A percentile compares a stretch with the other conserved stretches of the same genome.
Evolutionary conservation across 257 asterid genomes (phyloP).

Genomic region (Capsicum pubescens): DNA sequence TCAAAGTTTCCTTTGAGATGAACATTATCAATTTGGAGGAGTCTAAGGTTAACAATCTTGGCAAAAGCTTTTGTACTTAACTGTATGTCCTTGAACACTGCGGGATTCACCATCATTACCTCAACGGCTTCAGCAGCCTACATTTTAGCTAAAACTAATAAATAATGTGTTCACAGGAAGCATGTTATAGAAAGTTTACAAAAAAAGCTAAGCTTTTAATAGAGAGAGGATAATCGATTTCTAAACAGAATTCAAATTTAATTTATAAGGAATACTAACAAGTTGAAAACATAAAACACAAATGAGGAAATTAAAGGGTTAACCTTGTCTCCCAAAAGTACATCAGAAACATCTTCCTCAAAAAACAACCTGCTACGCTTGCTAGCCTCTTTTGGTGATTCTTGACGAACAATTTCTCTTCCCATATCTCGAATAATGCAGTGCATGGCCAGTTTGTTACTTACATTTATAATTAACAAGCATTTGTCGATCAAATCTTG

Average conservation of each 20-base stretch:
- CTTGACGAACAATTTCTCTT: slow-evolving; percentile 22
- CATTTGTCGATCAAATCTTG: neutral
- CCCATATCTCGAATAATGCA: slow-evolving; percentile 25
- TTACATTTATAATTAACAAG: neutral
- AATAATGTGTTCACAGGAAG: too few relatives aligned
- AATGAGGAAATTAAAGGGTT: neutral
- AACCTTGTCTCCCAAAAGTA: neutral
- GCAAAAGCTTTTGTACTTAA: too few relatives aligned
- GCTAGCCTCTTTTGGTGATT: neutral
- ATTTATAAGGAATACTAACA: too few relatives aligned
- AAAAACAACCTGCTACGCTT: slow-evolving; percentile 14
- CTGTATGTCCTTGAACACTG: too few relatives aligned
- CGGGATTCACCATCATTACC: too few relatives aligned
- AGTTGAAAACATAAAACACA: neutral
- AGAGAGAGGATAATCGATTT: too few relatives aligned
- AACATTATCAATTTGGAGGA: neutral
- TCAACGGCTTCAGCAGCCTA: too few relatives aligned
- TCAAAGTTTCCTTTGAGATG: neutral
- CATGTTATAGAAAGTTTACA: too few relatives aligned
- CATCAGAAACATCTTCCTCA: neutral
- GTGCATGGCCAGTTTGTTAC: neutral
- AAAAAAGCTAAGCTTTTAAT: too few relatives aligned
- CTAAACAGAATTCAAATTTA: too few relatives aligned
- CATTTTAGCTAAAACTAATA: too few relatives aligned
- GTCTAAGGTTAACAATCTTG: too few relatives aligned